Conservation (phyloP, 805 yeast genomes). For the Alloascoidea africana region DNA sequence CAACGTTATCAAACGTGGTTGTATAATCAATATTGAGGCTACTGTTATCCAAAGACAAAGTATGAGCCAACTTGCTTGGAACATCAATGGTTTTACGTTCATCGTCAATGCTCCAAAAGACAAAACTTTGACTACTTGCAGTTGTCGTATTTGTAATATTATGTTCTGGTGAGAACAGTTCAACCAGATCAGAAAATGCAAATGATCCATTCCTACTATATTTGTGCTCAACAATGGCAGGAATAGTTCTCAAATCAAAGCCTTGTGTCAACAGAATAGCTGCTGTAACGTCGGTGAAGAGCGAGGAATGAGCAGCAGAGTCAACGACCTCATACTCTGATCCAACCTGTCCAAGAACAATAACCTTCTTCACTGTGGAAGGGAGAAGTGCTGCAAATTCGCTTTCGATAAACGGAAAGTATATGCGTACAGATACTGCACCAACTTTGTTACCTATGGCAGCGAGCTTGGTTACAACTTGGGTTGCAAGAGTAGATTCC, state of each 20-base stretch:
- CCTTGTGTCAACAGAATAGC: conserved; percentile 34
- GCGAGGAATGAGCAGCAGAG: conserved; percentile 21
- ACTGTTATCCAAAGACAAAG: conserved; percentile 45
- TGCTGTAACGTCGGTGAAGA: conserved; percentile 62
- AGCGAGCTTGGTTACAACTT: conserved; percentile 23
- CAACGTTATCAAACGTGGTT: conserved; percentile 55
- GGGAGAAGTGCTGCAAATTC: conserved; percentile 51
- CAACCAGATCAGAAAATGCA: neutral
- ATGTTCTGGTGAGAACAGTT: conserved; percentile 4
- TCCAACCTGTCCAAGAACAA: conserved; percentile 48
- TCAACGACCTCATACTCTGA: conserved; percentile 17
- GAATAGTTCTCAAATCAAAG: conserved; percentile 9
- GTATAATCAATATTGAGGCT: conserved; percentile 35
- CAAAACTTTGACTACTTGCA: conserved; percentile 28
- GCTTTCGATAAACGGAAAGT: conserved; percentile 59
- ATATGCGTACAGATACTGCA: conserved; percentile 57
- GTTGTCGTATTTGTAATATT: conserved; percentile 10
- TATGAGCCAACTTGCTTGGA: conserved; percentile 51
- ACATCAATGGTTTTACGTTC: conserved; percentile 32
- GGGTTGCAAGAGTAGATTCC: conserved; percentile 40
- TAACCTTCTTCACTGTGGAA: conserved; percentile 35
- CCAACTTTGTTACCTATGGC: conserved; percentile 32
- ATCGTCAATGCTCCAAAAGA: conserved; percentile 60
- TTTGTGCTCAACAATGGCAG: conserved; percentile 18
- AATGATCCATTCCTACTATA: conserved; percentile 10